Percentiles rank a stretch among this genome's conserved stretches.
Conservation (phyloP, 225 moss, liverwort and hornwort genomes). For the Polytrichum commune region DNA sequence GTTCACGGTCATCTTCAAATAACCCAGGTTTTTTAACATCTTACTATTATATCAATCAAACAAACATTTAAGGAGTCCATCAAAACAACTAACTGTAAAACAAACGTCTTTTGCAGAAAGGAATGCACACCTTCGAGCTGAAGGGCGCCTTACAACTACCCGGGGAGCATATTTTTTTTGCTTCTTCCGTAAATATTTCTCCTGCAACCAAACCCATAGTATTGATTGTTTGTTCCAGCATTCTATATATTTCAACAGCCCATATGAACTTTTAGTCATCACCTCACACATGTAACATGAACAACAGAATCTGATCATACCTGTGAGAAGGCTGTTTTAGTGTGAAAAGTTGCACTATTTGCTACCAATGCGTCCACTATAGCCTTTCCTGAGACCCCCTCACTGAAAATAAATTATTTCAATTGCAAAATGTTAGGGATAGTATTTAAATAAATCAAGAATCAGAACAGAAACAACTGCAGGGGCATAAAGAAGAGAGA, state of each 20-base stretch:
- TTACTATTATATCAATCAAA: no score
- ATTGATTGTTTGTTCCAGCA: no score
- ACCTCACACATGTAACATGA: no score
- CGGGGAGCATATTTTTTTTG: conserved; percentile 97
- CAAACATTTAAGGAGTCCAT: no score
- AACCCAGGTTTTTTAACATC: no score
- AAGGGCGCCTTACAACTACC: conserved; percentile 80
- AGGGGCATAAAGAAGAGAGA: no score
- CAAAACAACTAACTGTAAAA: no score
- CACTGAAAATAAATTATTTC: conserved; percentile 38
- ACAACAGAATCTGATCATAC: conserved; percentile 24
- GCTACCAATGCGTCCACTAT: conserved; percentile 95
- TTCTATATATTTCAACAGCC: no score
- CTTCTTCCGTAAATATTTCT: conserved; percentile 95
- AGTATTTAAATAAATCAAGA: no score
- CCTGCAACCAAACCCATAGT: conserved; percentile 40
- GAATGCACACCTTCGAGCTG: conserved; percentile 70
- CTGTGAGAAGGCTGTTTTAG: conserved; percentile 94
- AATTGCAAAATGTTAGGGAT: neutral
- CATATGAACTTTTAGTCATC: neutral
- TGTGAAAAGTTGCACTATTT: conserved; percentile 88
- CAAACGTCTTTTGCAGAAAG: no score
- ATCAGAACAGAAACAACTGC: no score
- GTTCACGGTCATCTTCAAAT: no score
- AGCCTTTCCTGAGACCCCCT: conserved; percentile 82